Base-by-base conservation (phyloP, 306 rosid species). In the Rosa lucieae region DNA sequence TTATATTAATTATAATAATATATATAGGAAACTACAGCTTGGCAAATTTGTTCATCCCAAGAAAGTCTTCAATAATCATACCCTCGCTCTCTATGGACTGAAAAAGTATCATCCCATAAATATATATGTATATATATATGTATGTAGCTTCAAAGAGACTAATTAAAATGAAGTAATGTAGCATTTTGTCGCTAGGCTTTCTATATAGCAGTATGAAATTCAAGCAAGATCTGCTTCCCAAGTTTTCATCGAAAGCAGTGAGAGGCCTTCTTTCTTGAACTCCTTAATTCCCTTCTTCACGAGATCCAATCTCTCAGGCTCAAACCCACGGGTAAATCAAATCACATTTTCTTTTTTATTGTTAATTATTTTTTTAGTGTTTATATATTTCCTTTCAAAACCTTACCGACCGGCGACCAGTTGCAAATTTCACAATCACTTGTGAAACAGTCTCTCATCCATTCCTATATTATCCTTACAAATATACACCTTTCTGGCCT, bases 241-340 rank as follows among this genome's bases (percentile, higher is more conserved):
- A 81, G 67, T 53, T 55, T 76, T 81, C 83, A 62, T 89, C 69
- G 89, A 78, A 86, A 81, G 85, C 72, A 67, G 94, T 78, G 90
- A 88, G 48, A 82, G 76, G 69, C 37, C 70, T 47, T 42, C 82
- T 72, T 59, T 68, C 78, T 79, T 80, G 66, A 65, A 55, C 75
- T 76, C 79, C 78, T 77, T 80, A 39, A 39, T 78, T 77, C 32
- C 21, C 46, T 77, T 76, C 82, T 87, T 88, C 90, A 77, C 91
- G 89, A 86, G 93, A 90, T 90, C 92, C 89, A 84, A 88, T 87
- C 82, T 66, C 58, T 61, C 70, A 70, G 59, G 69, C 68, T 67
- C 70, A 71, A 81, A 42, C 81, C 74, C 74, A 71, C 78, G 78
- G 73, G 82, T 73, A 80, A 67, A 77, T 40, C 55, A 23, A 68